Base-by-base conservation (phyloP, 1,139 yeast species). In the Hansenula anomala region DNA sequence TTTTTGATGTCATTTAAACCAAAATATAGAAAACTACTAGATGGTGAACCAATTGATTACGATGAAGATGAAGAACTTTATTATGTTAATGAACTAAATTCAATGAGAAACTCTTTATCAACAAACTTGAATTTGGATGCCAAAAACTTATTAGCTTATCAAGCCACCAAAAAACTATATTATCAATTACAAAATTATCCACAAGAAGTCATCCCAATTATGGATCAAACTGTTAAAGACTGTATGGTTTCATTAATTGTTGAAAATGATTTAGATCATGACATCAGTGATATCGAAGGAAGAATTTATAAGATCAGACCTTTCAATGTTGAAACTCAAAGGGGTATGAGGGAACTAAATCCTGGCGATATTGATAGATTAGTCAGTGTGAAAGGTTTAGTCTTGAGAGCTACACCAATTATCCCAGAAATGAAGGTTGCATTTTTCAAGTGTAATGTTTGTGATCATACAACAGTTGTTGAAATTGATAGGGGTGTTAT, bases 351-450 rank as follows among this genome's bases (percentile, higher is more conserved):
- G 49, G 98, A 92, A 48, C 69, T 92, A 50, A 92, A 94, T 56
- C 98, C 98, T 5, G 83, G 80, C 48, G 98, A 92, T 64, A 92
- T 94, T 47, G 98, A 94, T 63, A 90, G 92, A 57, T 71, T 92
- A 43, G 95, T 94, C 14, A 77, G 89, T 41, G 81, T 92, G 41
- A 92, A 92, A 63, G 99, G 99, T 27, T 71, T 92, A 39, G 95
- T 89, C 1, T 69, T 92, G 40, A 75, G 99, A 52, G 73, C 96
- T 6, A 88, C 97, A 6, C 78, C 97, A 3, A 80, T 94, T 37
- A 88, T 92, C 38, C 99, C 99, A 13, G 99, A 92, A 60, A 92
- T 94, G 98, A 89, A 89, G 59, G 89, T 85, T 37, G 97, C 98
- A 0, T 92, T 90, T 58, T 94, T 92, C 75, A 86, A 82, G 63